These are phyloP conservation scores for Persicaria tinctoria DNA, from an alignment of 148 eudicot genomes.

Conservation along the genomic window DNA sequence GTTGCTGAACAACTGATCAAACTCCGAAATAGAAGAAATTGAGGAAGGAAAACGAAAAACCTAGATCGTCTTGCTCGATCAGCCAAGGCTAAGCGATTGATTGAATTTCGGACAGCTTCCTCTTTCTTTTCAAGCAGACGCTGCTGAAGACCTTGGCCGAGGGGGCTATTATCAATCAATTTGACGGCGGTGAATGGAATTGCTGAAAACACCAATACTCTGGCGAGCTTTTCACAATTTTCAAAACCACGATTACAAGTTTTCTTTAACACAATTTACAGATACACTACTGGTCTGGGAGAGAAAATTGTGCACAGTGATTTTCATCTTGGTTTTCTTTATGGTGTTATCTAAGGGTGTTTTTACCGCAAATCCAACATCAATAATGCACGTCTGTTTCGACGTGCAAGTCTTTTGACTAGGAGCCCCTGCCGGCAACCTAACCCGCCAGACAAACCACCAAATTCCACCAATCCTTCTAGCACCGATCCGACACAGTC, in stretches of 20 bases:
- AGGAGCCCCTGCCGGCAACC: too few species aligned
- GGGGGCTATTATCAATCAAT: slow-evolving; percentile 77
- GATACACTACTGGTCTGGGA: background rate
- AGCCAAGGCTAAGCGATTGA: slow-evolving; percentile 34
- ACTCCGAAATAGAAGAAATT: background rate
- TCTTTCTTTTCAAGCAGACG: slow-evolving; percentile 54
- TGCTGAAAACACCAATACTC: slow-evolving; percentile 85
- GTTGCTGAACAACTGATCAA: background rate
- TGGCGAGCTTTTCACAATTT: slow-evolving; percentile 46
- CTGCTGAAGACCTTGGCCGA: slow-evolving; percentile 62
- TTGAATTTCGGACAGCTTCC: slow-evolving; percentile 36
- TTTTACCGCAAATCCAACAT: too few species aligned
- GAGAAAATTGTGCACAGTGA: background rate
- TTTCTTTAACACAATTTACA: background rate
- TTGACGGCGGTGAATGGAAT: slow-evolving; percentile 95
- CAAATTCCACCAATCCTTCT: too few species aligned
- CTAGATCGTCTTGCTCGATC: slow-evolving; percentile 54
- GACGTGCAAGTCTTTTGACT: too few species aligned
- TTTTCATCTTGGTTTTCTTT: too few species aligned
- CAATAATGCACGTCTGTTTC: too few species aligned
- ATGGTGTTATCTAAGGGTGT: too few species aligned
- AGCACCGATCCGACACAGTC: too few species aligned
- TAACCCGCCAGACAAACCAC: too few species aligned
- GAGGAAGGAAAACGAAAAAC: slow-evolving; percentile 19
- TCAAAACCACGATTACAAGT: background rate